Conservation (phyloP, 2,329 filamentous ascomycete genomes). For the Neofusicoccum ribis region DNA sequence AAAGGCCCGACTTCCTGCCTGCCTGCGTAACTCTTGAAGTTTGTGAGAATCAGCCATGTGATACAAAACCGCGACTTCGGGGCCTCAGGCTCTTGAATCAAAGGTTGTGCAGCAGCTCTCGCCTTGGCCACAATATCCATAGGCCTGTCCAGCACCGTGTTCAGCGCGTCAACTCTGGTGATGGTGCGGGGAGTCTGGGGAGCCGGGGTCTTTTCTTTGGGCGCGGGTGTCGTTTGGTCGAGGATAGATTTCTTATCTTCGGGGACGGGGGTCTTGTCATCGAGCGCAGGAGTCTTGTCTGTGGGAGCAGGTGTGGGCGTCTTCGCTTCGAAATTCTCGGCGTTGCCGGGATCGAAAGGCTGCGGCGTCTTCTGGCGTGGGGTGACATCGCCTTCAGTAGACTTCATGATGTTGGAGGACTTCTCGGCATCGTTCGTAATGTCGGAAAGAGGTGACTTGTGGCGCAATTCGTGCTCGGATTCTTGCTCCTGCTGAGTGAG, state of each 20-base stretch:
- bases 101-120: slow-evolving; percentile 63
- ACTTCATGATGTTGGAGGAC: slow-evolving; percentile 11
- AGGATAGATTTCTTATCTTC: slow-evolving; percentile 45
- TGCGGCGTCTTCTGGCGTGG: slow-evolving; percentile 9
- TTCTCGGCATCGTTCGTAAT: slow-evolving; percentile 13
- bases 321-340: background rate
- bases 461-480: slow-evolving; percentile 9
- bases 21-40: slow-evolving; percentile 99
- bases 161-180: slow-evolving; percentile 68
- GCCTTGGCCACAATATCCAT: slow-evolving; percentile 94
- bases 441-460: slow-evolving; percentile 15
- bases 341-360: background rate
- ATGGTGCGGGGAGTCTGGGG: slow-evolving; percentile 46
- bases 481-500: background rate
- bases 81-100: slow-evolving; percentile 69
- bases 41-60: slow-evolving; percentile 85
- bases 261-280: slow-evolving; percentile 55
- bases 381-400: background rate
- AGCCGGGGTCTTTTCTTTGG: slow-evolving; percentile 48
- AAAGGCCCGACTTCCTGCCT: slow-evolving; percentile 95
- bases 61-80: slow-evolving; percentile 90
- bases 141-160: slow-evolving; percentile 79
- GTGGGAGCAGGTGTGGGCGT: background rate
- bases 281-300: slow-evolving; percentile 38
- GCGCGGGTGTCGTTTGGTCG: slow-evolving; percentile 52